A percentile compares a stretch with the other conserved stretches of the same genome.
Evolutionary conservation across 2,329 filamentous ascomycete species (phyloP).

Genomic region (Fusarium sp.): DNA sequence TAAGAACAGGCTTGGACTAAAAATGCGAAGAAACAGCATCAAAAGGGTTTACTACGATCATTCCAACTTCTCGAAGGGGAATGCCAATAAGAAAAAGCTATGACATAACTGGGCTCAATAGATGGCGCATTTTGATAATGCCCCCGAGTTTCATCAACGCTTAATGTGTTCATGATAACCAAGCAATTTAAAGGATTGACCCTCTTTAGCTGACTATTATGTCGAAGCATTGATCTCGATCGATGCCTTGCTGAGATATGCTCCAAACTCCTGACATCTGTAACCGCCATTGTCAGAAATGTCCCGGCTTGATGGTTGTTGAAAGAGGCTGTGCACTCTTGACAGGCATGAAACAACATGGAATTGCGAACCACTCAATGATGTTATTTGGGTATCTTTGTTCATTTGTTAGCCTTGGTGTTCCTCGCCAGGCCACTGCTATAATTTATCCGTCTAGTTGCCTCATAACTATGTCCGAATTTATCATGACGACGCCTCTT

Average conservation of each 20-base stretch:
- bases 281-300: background rate
- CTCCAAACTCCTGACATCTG: background rate
- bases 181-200: background rate
- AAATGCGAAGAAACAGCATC: conserved; percentile 4
- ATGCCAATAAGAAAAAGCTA: background rate
- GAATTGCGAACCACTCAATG: conserved; percentile 2
- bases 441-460: background rate
- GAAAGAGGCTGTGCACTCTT: background rate
- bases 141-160: background rate
- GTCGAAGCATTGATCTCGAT: background rate
- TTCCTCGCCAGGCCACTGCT: background rate
- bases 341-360: background rate
- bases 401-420: conserved; percentile 1
- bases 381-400: conserved; percentile 33
- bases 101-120: background rate
- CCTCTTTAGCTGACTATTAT: background rate
- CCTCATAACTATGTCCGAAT: background rate
- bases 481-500: background rate
- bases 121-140: conserved; percentile 11
- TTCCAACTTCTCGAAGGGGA: background rate
- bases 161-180: conserved; percentile 28
- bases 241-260: background rate
- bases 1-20: background rate
- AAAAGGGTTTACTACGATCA: conserved; percentile 2
- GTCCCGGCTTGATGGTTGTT: background rate